A percentile compares a stretch with the other conserved stretches of the same genome.
These are phyloP conservation scores for Pythium guiyangense DNA, from an alignment of 352 stramenopile genomes.

Conservation along the genomic window DNA sequence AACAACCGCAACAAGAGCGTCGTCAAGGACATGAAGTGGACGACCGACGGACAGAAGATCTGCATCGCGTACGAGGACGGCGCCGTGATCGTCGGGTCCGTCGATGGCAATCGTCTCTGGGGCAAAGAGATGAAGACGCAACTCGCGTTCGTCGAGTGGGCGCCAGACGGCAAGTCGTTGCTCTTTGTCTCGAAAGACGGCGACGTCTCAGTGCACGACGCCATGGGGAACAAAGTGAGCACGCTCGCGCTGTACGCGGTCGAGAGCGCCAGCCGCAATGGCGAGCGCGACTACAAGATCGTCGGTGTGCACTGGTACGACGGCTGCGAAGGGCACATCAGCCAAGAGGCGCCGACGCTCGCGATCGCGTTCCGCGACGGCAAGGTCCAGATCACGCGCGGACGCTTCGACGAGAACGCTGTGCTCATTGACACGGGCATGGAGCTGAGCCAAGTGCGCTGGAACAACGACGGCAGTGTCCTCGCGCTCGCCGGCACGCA, in stretches of 20 bases:
- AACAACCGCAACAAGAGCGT: slow-evolving; percentile 96
- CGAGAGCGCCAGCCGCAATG: slow-evolving; percentile 23
- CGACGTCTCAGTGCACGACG: slow-evolving; percentile 84
- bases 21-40: slow-evolving; percentile 94
- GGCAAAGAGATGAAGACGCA: slow-evolving; percentile 92
- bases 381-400: slow-evolving; percentile 88
- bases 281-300: slow-evolving; percentile 68
- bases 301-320: slow-evolving; percentile 84
- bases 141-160: slow-evolving; percentile 93
- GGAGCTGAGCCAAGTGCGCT: slow-evolving; percentile 74
- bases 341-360: slow-evolving; percentile 85
- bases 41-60: slow-evolving; percentile 91
- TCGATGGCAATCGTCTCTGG: slow-evolving; percentile 93
- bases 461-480: slow-evolving; percentile 91
- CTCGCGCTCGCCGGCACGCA: slow-evolving; percentile 83
- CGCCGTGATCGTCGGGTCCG: slow-evolving; percentile 91
- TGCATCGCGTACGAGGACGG: slow-evolving; percentile 95
- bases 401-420: slow-evolving; percentile 78
- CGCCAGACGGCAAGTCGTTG: slow-evolving; percentile 84
- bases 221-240: slow-evolving; percentile 83
- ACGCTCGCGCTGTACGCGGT: slow-evolving; percentile 78
- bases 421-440: slow-evolving; percentile 92
- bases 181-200: slow-evolving; percentile 86
- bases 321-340: slow-evolving; percentile 85
- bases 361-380: slow-evolving; percentile 90